Conservation (phyloP, 2,329 filamentous ascomycete species). For the Cytospora chrysosperma region DNA sequence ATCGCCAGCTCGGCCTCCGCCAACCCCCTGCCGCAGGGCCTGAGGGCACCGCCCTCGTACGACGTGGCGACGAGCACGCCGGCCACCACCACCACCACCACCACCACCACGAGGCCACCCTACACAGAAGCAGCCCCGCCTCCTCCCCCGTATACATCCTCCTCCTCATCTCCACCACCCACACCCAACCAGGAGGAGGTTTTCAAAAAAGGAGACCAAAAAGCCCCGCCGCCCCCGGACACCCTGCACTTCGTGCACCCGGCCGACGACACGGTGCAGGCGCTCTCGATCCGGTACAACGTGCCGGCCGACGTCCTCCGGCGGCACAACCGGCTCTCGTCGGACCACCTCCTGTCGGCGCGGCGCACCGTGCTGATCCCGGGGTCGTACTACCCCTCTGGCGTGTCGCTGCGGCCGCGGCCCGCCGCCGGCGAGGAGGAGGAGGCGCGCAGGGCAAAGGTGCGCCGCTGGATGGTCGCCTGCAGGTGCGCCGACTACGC, state of each 20-base stretch:
- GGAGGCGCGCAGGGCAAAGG: conserved; percentile 65
- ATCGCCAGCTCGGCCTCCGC: conserved; percentile 58
- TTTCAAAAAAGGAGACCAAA: too few species aligned
- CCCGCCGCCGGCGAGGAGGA: conserved; percentile 75
- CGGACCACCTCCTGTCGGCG: conserved; percentile 69
- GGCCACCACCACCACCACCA: neutral
- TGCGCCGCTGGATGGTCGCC: conserved; percentile 75
- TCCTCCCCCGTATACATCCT: neutral
- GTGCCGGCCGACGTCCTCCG: conserved; percentile 65
- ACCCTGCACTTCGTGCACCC: conserved; percentile 74
- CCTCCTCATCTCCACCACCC: neutral
- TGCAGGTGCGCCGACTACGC: conserved; percentile 79
- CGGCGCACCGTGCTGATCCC: conserved; percentile 72
- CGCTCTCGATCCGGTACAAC: conserved; percentile 69
- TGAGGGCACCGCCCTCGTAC: conserved; percentile 70
- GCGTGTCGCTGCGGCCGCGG: conserved; percentile 55
- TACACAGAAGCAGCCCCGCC: conserved; percentile 26
- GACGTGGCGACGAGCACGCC: conserved; percentile 38
- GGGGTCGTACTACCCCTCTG: conserved; percentile 56
- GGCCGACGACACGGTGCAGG: conserved; percentile 63
- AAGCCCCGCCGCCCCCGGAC: conserved; percentile 51
- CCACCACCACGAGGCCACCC: conserved; percentile 22
- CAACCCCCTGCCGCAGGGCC: conserved; percentile 56
- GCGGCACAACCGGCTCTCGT: conserved; percentile 66
- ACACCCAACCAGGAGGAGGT: neutral